phyloP scores from a whole-genome alignment of 805 yeast species.

The Kazachstania kunashirensis region DNA sequence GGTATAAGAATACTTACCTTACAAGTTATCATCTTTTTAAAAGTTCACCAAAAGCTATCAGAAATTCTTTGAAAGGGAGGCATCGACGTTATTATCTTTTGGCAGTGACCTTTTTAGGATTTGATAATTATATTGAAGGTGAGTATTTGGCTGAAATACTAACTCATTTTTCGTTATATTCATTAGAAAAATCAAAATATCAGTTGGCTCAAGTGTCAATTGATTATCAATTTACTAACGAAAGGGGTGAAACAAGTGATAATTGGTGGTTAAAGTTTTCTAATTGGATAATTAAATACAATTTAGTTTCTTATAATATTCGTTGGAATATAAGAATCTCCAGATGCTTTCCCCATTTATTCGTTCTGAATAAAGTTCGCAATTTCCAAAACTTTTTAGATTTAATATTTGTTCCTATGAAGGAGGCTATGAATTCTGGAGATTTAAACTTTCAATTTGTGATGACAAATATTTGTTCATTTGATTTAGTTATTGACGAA shows the following conservation, averaged over 20 bases:
- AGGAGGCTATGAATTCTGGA: constrained; percentile 16
- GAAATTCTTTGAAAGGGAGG: constrained; percentile 12
- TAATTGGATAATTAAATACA: constrained; percentile 31
- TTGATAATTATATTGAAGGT: constrained; percentile 32
- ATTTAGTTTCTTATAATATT: constrained; percentile 32
- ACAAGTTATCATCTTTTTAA: constrained; percentile 18
- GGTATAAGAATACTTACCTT: constrained; percentile 20
- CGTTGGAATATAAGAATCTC: constrained; percentile 32
- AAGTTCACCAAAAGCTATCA: constrained; percentile 10
- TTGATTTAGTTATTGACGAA: constrained; percentile 26
- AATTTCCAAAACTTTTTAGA: constrained; percentile 30
- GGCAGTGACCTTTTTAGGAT: constrained; percentile 30
- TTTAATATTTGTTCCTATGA: constrained; percentile 29
- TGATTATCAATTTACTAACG: constrained; percentile 21
- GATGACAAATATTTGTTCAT: constrained; percentile 26
- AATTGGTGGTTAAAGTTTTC: constrained; percentile 31
- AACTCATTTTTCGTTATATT: constrained; percentile 25
- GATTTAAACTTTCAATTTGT: constrained; percentile 21
- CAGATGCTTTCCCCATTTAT: constrained; percentile 26
- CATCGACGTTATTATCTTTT: constrained; percentile 24
- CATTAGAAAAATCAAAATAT: constrained; percentile 32
- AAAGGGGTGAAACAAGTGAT: constrained; percentile 4
- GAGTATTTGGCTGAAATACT: constrained; percentile 31
- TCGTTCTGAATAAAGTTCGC: constrained; percentile 11
- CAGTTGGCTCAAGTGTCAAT: constrained; percentile 32